Base-by-base conservation (phyloP, 768 basidiomycete species). In the Clitopilus hobsonii region DNA sequence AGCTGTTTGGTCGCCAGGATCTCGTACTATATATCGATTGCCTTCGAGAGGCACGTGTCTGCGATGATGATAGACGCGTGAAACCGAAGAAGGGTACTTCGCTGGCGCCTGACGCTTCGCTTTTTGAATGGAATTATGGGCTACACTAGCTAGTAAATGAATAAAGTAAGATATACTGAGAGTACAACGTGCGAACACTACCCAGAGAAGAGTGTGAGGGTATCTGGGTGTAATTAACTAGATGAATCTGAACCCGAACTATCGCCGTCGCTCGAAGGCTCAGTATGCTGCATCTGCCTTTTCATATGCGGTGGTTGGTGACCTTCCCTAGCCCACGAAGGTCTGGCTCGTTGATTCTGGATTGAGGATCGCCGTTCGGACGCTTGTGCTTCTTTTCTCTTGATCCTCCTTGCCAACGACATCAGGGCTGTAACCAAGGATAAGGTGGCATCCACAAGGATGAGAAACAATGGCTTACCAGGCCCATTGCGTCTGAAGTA, bases 401-500 rank as follows among this genome's bases (percentile, higher is more conserved):
- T 67, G 36, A 80, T 71, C 62, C 68, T 78, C 50, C 61, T 68
- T 41, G 67, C 76, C 27, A 80, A 65, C 51, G 61, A 71, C 28
- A 68, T 47, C 27, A 79, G 64, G 11, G 57, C 77, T 78, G 52
- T 13, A 57, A 28, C 38, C 38, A n/a, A 20, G 53, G 27, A 20
- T 48, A 52, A 63, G 54, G 54, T 61, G 53, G 24, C 38, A 58
- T 54, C 28, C 13, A 38, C 22, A 14, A 32, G 18, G 48, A 30
- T 38, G n/a, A 24, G 58, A 18, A 25, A n/a, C n/a, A 52, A 38
- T 14, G n/a, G 59, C 67, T 18, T 69, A 85, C 86, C 68, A 55
- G 64, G 49, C 64, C 83, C 78, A 57, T 83, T 69, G 55, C 70
- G 72, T 26, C 83, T 74, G 60, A 81, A 85, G 59, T 78, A 82